phyloP scores from a whole-genome alignment of 1,284 basidiomycete genomes.

The Ganoderma boninense region DNA sequence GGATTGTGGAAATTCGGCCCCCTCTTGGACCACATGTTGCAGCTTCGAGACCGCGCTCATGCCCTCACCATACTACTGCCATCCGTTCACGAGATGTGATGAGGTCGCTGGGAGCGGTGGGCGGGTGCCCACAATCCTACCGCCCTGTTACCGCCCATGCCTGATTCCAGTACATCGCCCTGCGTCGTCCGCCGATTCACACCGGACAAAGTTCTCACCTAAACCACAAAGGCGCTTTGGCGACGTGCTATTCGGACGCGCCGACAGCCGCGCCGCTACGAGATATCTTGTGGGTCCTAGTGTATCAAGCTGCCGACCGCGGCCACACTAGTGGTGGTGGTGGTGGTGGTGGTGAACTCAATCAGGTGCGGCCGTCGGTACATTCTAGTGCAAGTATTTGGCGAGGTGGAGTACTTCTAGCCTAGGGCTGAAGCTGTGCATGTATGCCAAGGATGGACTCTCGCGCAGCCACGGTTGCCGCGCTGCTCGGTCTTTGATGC shows the following conservation, averaged over 20 bases:
- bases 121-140: not conserved
- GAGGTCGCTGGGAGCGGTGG: not conserved
- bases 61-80: not conserved
- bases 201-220: not conserved
- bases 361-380: not conserved
- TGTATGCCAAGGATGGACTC: not conserved
- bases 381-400: not conserved
- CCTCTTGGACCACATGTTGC: not conserved
- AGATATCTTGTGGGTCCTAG: slow-evolving; percentile 1
- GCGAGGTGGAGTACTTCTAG: not conserved
- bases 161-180: not conserved
- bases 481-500: not conserved
- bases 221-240: not conserved
- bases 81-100: not conserved
- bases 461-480: not conserved
- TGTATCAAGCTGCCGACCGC: not conserved
- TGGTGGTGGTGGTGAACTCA: not conserved
- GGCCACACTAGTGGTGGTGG: no score
- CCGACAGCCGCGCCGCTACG: not conserved
- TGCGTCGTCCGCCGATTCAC: not conserved
- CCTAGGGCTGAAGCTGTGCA: not conserved
- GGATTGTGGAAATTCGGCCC: not conserved
- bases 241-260: not conserved
- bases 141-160: not conserved
- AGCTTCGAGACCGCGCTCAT: not conserved